Evolutionary conservation across 805 yeast species (phyloP).

Genomic region (Kodamaea laetipori): DNA sequence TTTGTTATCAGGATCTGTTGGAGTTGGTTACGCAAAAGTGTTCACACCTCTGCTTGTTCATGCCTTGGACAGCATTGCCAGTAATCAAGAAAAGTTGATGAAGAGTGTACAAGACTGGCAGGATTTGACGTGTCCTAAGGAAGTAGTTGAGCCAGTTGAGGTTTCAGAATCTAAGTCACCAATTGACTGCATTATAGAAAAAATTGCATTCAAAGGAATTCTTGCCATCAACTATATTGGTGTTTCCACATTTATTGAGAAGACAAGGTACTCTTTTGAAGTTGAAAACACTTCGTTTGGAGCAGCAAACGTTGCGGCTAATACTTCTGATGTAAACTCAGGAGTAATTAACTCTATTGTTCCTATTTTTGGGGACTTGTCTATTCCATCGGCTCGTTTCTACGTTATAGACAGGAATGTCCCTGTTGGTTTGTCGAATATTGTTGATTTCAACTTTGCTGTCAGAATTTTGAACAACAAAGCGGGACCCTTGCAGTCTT

Average conservation of each 20-base stretch:
- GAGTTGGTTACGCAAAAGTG: constrained; percentile 35
- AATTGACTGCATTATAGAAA: neutral
- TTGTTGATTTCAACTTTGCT: constrained; percentile 48
- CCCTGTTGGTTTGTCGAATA: constrained; percentile 43
- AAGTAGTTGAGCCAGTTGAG: neutral
- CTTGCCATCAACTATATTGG: constrained; percentile 39
- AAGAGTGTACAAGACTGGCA: constrained; percentile 14
- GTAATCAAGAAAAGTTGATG: constrained; percentile 10
- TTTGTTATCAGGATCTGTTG: constrained; percentile 19
- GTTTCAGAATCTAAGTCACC: neutral
- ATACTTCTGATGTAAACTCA: neutral
- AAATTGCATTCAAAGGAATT: constrained; percentile 24
- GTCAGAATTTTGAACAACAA: constrained; percentile 44
- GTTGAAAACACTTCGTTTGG: constrained; percentile 32
- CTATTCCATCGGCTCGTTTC: constrained; percentile 45
- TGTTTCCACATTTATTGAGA: constrained; percentile 33
- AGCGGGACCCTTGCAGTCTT: constrained; percentile 35
- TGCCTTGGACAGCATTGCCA: constrained; percentile 20
- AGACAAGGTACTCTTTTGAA: constrained; percentile 37
- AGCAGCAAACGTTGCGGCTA: constrained; percentile 25
- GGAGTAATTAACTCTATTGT: constrained; percentile 16
- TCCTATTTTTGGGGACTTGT: constrained; percentile 41
- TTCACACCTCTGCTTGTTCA: constrained; percentile 26
- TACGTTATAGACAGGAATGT: constrained; percentile 41
- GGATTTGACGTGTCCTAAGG: neutral